phyloP scores from a whole-genome alignment of 495 filamentous ascomycete genomes.

The Hyaloscypha variabilis region DNA sequence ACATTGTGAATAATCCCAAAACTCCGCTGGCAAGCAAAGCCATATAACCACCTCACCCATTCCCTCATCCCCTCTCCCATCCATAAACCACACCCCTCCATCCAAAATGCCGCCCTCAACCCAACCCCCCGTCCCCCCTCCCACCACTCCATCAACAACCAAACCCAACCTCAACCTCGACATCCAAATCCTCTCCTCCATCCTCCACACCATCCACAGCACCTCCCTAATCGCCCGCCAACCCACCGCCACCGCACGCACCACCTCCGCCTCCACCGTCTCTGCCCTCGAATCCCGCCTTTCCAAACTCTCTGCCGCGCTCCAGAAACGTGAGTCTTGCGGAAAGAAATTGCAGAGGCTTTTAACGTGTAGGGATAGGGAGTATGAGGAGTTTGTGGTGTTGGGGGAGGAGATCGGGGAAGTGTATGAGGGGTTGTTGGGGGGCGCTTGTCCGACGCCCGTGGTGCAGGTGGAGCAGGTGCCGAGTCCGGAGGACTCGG shows the following conservation, averaged over 20 bases:
- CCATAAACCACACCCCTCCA: no score
- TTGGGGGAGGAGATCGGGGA: not conserved
- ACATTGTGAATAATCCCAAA: no score
- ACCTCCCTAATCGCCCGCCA: not conserved
- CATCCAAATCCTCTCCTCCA: not conserved
- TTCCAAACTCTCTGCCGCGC: not conserved
- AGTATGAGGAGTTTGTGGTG: not conserved
- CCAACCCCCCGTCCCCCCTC: not conserved
- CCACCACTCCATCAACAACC: not conserved
- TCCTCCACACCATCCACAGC: not conserved
- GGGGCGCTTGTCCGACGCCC: not conserved
- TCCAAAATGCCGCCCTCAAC: not conserved
- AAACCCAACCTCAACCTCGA: not conserved
- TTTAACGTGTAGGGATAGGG: not conserved
- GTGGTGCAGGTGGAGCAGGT: not conserved
- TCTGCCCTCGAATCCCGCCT: not conserved
- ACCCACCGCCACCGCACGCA: not conserved
- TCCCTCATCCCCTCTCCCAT: no score
- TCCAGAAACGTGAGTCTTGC: not conserved
- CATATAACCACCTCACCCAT: no score
- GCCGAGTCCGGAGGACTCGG: not conserved
- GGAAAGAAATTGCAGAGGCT: not conserved
- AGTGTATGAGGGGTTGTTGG: not conserved
- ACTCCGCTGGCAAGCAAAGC: no score
- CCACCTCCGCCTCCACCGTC: not conserved